Conservation (phyloP, 106 monocot genomes). For the Narthecium ossifragum region DNA sequence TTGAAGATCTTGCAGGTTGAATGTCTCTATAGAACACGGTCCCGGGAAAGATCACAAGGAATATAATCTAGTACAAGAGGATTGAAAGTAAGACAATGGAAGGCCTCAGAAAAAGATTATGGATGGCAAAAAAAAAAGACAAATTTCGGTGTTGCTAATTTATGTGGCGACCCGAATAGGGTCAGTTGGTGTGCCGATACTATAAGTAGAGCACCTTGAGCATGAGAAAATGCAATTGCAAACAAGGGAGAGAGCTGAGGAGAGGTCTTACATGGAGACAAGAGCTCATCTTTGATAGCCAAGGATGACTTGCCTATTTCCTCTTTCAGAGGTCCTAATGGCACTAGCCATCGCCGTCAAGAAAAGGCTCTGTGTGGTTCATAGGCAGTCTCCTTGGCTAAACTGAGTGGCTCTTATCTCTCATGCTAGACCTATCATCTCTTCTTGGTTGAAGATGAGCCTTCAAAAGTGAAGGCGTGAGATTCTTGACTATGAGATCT, state of each 20-base stretch:
- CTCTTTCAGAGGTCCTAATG: no score
- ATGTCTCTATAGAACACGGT: no score
- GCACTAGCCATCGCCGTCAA: not conserved
- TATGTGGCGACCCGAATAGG: slow-evolving; percentile 1
- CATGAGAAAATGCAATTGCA: no score
- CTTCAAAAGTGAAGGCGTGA: not conserved
- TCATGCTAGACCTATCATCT: slow-evolving; percentile 18
- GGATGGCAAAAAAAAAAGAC: slow-evolving; percentile 6
- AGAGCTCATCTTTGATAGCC: slow-evolving; percentile 26
- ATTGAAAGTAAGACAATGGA: not conserved
- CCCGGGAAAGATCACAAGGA: not conserved
- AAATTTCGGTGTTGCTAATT: not conserved
- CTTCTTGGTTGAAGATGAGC: not conserved
- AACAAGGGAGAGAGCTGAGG: not conserved
- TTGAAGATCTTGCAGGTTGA: no score
- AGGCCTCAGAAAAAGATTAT: not conserved
- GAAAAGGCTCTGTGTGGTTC: slow-evolving; percentile 1
- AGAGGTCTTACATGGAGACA: slow-evolving; percentile 26
- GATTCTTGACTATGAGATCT: no score
- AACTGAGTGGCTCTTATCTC: slow-evolving; percentile 13
- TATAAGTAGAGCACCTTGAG: no score
- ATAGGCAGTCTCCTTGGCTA: slow-evolving; percentile 41
- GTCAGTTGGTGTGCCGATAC: no score
- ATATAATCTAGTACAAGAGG: slow-evolving; percentile 1
- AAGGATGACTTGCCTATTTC: slow-evolving; percentile 32